These are phyloP conservation scores for Bryum argenteum DNA, from an alignment of 225 moss, liverwort and hornwort genomes.

Conservation along the genomic window DNA sequence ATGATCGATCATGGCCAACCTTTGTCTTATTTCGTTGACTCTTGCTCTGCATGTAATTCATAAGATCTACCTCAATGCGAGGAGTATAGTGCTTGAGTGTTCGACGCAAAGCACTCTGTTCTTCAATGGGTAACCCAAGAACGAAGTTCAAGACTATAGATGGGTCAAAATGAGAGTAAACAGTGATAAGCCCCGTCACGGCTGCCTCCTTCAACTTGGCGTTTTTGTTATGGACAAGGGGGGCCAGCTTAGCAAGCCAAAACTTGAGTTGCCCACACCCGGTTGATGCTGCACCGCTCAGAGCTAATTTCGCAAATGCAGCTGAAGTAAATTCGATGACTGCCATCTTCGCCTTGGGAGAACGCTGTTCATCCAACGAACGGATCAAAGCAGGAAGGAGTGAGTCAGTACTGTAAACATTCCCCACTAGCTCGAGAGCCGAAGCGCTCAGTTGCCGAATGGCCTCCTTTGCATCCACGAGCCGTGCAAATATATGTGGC, in stretches of 20 bases:
- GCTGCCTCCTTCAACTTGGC: constrained; percentile 69
- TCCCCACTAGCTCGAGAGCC: constrained; percentile 37
- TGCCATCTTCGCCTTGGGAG: constrained; percentile 49
- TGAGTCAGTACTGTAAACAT: constrained; percentile 42
- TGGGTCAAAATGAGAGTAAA: constrained; percentile 71
- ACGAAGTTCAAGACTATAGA: constrained; percentile 73
- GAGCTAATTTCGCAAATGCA: constrained; percentile 58
- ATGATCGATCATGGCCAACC: constrained; percentile 51
- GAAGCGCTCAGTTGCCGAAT: constrained; percentile 32
- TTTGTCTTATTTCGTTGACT: constrained; percentile 63
- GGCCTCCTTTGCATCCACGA: constrained; percentile 46
- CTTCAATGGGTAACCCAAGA: constrained; percentile 70
- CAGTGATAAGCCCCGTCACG: constrained; percentile 65
- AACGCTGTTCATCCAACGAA: constrained; percentile 58
- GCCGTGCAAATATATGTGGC: constrained; percentile 64
- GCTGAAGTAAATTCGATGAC: constrained; percentile 58
- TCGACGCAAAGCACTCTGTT: constrained; percentile 68
- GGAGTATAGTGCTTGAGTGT: constrained; percentile 81
- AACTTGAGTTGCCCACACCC: constrained; percentile 58
- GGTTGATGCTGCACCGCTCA: constrained; percentile 43
- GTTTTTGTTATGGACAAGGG: constrained; percentile 73
- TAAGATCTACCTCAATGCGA: constrained; percentile 78
- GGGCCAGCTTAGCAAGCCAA: constrained; percentile 80
- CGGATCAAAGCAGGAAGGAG: constrained; percentile 42
- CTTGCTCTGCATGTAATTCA: constrained; percentile 66